Base-by-base conservation (phyloP, 495 filamentous ascomycete genomes). In the Barbatosphaeria neglecta region DNA sequence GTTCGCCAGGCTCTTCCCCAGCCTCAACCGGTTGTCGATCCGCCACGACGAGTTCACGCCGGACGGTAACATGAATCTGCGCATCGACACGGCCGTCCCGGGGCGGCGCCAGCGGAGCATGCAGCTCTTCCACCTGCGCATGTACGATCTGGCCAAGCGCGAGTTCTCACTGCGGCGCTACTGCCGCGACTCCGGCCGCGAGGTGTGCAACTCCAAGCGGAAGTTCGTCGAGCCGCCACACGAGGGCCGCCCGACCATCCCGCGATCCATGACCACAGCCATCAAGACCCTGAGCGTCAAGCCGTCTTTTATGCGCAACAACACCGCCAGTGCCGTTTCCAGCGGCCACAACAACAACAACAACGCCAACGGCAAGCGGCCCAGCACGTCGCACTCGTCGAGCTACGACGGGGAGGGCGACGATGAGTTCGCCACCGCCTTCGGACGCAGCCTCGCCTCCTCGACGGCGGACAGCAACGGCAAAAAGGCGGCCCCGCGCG, bases 1-100 rank as follows among this genome's bases (percentile, higher is more conserved):
- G 44, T 98, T 98, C 59, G 84, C 85, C 31, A 75, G 81, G 48
- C 76, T 90, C 52, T 98, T 95, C 62, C 90, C 92, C 10, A 90
- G 90, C 9, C 72, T 81, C 24, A 78, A 86, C 53, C 76, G 83
- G 40, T 66, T 98, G 23, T 76, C 75, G 35, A 92, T 98, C 55
- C 80, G 84, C 37, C 92, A 98, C 55, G 92, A 98, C 57, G 88
- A 95, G 64, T 75, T 86, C 28, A 94, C 92, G 3, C 61, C 82
- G 16, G 92, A 98, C 62, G 90, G 92, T 17, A 95, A 97, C 72
- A 95, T 96, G 92, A 95, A 96, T 60, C 74, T 98, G 45, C 82
- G 90, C 37, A 74, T 98, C 42, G 89, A 96, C 60, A 88, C 88
- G 15, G 71, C 83, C 45, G 76, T 87, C 35, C 65, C 63, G 41